Evolutionary conservation across 495 filamentous ascomycete genomes (phyloP).

Genomic region (Penicillium salamii): DNA sequence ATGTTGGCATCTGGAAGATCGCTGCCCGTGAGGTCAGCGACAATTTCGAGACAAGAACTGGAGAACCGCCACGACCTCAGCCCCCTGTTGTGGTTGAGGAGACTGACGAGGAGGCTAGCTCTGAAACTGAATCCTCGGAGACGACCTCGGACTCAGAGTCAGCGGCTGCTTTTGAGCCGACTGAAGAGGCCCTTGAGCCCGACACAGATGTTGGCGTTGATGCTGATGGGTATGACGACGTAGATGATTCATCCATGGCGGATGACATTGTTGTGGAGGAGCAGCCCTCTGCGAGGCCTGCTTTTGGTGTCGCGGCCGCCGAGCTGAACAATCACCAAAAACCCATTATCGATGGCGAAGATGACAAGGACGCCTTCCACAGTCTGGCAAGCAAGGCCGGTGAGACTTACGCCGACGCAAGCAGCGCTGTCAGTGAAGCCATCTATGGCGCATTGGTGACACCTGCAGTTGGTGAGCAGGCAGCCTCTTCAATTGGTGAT

Average conservation of each 20-base stretch:
- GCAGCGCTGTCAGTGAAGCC: constrained; percentile 41
- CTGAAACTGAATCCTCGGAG: constrained; percentile 16
- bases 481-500: constrained; percentile 49
- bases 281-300: constrained; percentile 1
- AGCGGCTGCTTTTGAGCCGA: background rate
- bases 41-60: constrained; percentile 63
- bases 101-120: constrained; percentile 24
- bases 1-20: constrained; percentile 83
- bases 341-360: constrained; percentile 48
- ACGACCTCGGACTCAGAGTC: background rate
- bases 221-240: background rate
- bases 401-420: constrained; percentile 50
- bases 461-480: constrained; percentile 41
- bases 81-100: constrained; percentile 39
- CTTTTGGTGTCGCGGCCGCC: constrained; percentile 26
- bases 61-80: constrained; percentile 46
- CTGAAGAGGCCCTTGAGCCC: background rate
- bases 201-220: background rate
- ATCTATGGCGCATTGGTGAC: constrained; percentile 40
- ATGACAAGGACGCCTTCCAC: constrained; percentile 45
- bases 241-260: background rate
- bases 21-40: constrained; percentile 69
- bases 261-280: constrained; percentile 31
- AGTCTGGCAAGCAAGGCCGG: constrained; percentile 49
- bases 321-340: constrained; percentile 14